These are phyloP conservation scores for Nepenthes gracilis DNA, from an alignment of 148 eudicot genomes.

Conservation along the genomic window DNA sequence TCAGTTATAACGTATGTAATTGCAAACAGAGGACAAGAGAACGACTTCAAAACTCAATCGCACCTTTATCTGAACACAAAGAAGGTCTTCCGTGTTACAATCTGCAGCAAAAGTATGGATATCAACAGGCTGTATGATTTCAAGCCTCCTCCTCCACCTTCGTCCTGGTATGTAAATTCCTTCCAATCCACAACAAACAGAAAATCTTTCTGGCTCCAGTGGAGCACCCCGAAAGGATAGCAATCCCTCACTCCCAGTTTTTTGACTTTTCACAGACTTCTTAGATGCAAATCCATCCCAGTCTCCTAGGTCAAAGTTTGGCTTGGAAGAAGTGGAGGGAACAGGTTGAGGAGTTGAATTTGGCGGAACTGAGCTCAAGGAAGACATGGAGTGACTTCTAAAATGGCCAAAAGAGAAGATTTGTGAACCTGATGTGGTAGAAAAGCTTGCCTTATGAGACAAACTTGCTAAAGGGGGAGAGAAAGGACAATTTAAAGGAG, in stretches of 20 bases:
- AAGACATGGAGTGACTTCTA: constrained; percentile 98
- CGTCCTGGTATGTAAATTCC: constrained; percentile 89
- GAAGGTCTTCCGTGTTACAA: constrained; percentile 91
- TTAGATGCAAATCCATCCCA: constrained; percentile 68
- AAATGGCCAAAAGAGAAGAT: constrained; percentile 80
- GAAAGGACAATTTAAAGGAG: constrained; percentile 40
- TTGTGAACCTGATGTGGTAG: constrained; percentile 71
- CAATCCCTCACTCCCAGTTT: constrained; percentile 50
- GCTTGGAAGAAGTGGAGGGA: constrained; percentile 31
- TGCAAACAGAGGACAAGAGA: not conserved
- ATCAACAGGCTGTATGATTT: constrained; percentile 84
- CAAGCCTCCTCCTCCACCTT: constrained; percentile 89
- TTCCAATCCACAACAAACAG: constrained; percentile 89
- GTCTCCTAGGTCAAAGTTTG: constrained; percentile 62
- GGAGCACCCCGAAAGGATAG: constrained; percentile 91
- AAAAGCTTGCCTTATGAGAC: constrained; percentile 40
- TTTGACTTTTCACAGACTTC: constrained; percentile 39
- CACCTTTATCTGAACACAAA: constrained; percentile 95
- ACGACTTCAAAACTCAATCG: constrained; percentile 4
- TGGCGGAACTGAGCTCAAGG: constrained; percentile 42
- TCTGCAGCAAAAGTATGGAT: constrained; percentile 75
- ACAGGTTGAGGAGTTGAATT: constrained; percentile 37
- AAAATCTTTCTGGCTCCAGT: constrained; percentile 85
- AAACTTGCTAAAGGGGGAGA: constrained; percentile 58
- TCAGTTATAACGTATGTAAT: not conserved